Conservation (phyloP, 2,329 filamentous ascomycete genomes). For the Calonectria pteridis region DNA sequence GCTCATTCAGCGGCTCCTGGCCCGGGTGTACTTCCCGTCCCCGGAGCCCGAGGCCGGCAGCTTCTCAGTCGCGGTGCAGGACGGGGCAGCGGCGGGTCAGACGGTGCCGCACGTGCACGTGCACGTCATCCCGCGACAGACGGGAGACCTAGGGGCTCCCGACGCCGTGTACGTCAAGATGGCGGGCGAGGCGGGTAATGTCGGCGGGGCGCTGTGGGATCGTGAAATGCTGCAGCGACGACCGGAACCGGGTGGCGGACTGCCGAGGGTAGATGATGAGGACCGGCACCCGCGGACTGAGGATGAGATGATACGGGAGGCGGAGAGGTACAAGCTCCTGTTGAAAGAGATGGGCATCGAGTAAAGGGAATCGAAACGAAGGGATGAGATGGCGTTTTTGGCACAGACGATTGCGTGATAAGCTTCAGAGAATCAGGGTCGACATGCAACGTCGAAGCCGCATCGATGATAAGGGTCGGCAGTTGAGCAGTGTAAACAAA, state of each 20-base stretch:
- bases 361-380: conserved; percentile 18
- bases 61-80: conserved; percentile 96
- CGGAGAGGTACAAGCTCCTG: conserved; percentile 71
- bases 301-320: conserved; percentile 86
- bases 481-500: background rate
- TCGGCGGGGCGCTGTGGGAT: conserved; percentile 78
- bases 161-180: conserved; percentile 88
- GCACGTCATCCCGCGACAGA: conserved; percentile 84
- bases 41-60: conserved; percentile 73
- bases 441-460: background rate
- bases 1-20: conserved; percentile 82
- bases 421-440: background rate
- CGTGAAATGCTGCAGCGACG: conserved; percentile 47
- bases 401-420: conserved; percentile 14
- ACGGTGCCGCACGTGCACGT: conserved; percentile 94
- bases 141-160: conserved; percentile 62
- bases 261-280: conserved; percentile 79
- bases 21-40: conserved; percentile 65
- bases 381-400: background rate
- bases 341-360: conserved; percentile 58
- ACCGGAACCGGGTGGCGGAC: conserved; percentile 66
- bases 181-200: conserved; percentile 86
- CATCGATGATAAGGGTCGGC: background rate
- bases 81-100: conserved; percentile 90
- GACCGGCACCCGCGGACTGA: conserved; percentile 74